Evolutionary conservation across 192 early-diverging fungal genomes (phyloP).

Genomic region (Gigaspora rosea): DNA sequence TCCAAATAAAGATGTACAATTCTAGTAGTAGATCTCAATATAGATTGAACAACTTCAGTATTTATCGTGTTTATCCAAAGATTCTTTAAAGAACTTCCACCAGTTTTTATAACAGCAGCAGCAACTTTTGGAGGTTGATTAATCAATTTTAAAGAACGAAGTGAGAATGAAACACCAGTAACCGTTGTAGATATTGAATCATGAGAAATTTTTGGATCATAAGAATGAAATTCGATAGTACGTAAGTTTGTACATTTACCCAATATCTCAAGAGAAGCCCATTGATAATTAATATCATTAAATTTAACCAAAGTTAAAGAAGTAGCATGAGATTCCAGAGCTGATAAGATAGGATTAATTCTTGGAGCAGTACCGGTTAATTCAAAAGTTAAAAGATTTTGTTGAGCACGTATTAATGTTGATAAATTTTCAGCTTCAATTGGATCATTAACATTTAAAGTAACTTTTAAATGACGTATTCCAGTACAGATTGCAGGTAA

Average conservation of each 20-base stretch:
- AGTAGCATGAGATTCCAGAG: neutral
- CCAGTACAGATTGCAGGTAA: neutral
- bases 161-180: neutral
- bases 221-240: neutral
- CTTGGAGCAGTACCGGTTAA: neutral
- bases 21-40: constrained; percentile 1
- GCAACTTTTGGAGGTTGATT: constrained; percentile 1
- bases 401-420: neutral
- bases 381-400: neutral
- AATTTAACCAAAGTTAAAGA: neutral
- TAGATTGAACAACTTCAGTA: neutral
- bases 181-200: neutral
- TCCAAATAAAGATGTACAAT: neutral
- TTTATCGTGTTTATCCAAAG: constrained; percentile 1
- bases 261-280: neutral
- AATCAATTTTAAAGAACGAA: neutral
- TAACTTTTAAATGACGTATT: neutral
- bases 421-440: constrained; percentile 2
- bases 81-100: neutral
- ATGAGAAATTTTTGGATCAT: neutral
- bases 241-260: constrained; percentile 4
- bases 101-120: neutral
- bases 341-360: neutral
- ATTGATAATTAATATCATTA: neutral
- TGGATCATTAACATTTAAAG: neutral